Evolutionary conservation across 495 filamentous ascomycete genomes (phyloP).

Genomic region (Hypoxylon fragiforme): DNA sequence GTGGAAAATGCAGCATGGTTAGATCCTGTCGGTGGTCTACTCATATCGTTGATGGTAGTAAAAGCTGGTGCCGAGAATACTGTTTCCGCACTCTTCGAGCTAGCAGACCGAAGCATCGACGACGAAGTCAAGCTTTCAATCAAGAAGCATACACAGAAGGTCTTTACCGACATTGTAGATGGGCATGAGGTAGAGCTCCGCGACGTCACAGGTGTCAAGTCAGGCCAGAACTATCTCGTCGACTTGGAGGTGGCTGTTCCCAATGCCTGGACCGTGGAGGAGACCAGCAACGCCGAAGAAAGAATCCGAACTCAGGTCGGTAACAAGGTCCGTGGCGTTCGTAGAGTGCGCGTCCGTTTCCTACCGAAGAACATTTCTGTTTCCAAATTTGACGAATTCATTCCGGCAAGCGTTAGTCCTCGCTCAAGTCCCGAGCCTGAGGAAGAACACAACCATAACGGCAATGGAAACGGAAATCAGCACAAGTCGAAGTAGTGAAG

Average conservation of each 20-base stretch:
- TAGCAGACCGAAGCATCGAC: slow-evolving; percentile 88
- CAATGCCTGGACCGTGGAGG: slow-evolving; percentile 67
- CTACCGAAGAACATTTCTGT: slow-evolving; percentile 62
- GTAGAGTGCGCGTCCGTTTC: slow-evolving; percentile 79
- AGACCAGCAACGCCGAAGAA: slow-evolving; percentile 70
- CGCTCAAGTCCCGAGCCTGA: slow-evolving; percentile 69
- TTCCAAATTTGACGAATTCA: slow-evolving; percentile 77
- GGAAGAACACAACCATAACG: slow-evolving; percentile 52
- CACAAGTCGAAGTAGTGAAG: slow-evolving; percentile 39
- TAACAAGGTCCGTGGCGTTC: slow-evolving; percentile 75
- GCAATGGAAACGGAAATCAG: slow-evolving; percentile 31
- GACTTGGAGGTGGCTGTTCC: slow-evolving; percentile 85
- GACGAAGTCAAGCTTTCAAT: slow-evolving; percentile 74
- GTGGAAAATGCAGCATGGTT: slow-evolving; percentile 83
- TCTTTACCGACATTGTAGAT: slow-evolving; percentile 52
- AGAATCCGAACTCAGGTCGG: slow-evolving; percentile 69
- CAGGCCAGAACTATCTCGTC: slow-evolving; percentile 91
- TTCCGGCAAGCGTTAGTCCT: slow-evolving; percentile 64
- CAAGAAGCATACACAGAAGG: slow-evolving; percentile 62
- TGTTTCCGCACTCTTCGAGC: slow-evolving; percentile 74
- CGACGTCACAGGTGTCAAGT: slow-evolving; percentile 85
- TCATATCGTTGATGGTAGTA: slow-evolving; percentile 91
- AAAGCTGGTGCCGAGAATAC: slow-evolving; percentile 90
- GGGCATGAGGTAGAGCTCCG: slow-evolving; percentile 60
- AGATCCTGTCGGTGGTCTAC: slow-evolving; percentile 89